Evolutionary conservation across 2,329 filamentous ascomycete species (phyloP), one percentile per base, ranked within the genome.

Genomic region (Colletotrichum chlorophyti): DNA sequence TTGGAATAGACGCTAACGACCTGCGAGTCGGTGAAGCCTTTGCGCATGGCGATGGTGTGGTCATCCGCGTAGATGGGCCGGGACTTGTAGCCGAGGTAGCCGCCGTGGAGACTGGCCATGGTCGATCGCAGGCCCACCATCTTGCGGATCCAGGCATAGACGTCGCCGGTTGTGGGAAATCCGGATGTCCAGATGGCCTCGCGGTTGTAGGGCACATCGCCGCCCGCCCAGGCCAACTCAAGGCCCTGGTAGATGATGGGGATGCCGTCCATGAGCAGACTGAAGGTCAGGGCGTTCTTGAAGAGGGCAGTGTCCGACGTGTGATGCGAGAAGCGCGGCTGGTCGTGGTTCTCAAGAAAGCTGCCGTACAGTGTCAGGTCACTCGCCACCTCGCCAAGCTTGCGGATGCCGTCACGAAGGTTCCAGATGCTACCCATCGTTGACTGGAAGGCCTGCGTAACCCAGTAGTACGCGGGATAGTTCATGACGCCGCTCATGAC

Each of bases 191-290:
- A 88, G 37, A 83, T 74, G 7, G 84, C 82, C 66, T 87, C 83
- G n/a, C 84, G 81, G 65, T 82, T 81, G 47, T 76, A 77, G 0
- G 77, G 72, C 8, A 83, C 83, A 41, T 71, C 72, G 32, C 69
- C 75, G n/a, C 75, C 76, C 2, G 74, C 68, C 67, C 80, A 85
- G 59, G 81, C 83, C 65, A 89, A 86, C 70, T 89, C 87, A 60
- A 86, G 83, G 24, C 86, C 87, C 63, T 87, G 81, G 70, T 89
- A 90, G 29, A 89, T 77, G 53, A 88, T 84, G 1, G 86, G 85
- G 34, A 89, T 83, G 17, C 86, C 86, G 52, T 87, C 77, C 3
- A 75, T 75, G 15, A 89, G 78, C 26, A 89, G 79, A n/a, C 81
- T 83, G 65, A 84, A 88, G 0, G 84, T 78, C 35, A 89, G 75